Evolutionary conservation across 108 stramenopile species (phyloP).

Genomic region (Aurantiochytrium sp.): DNA sequence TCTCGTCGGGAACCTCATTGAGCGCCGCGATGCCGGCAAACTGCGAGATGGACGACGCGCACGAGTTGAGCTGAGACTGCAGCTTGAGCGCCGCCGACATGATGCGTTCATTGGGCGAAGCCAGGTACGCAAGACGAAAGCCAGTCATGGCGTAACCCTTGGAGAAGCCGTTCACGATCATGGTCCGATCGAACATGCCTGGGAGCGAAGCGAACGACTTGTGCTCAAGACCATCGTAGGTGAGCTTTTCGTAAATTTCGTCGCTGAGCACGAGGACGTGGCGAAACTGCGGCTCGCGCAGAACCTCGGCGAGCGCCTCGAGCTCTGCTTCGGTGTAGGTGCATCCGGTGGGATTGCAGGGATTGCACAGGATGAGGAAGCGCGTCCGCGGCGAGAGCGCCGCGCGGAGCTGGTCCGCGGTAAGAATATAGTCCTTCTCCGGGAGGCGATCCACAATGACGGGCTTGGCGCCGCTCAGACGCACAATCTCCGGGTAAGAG

Average conservation of each 20-base stretch:
- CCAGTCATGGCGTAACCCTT: constrained; percentile 97
- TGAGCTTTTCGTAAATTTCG: constrained; percentile 94
- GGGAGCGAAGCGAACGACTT: constrained; percentile 74
- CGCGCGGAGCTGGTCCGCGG: constrained; percentile 62
- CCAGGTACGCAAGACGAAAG: constrained; percentile 81
- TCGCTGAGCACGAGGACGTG: constrained; percentile 77
- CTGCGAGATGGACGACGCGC: constrained; percentile 86
- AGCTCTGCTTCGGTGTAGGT: constrained; percentile 66
- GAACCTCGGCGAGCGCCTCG: constrained; percentile 64
- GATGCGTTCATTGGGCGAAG: constrained; percentile 59
- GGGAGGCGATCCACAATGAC: constrained; percentile 76
- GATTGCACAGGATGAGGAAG: constrained; percentile 89
- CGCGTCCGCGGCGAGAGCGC: constrained; percentile 69
- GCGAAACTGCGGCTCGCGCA: constrained; percentile 57
- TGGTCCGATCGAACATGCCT: constrained; percentile 74
- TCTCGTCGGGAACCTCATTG: constrained; percentile 62
- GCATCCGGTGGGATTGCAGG: constrained; percentile 90
- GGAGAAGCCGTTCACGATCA: constrained; percentile 87
- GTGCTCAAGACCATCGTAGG: constrained; percentile 72
- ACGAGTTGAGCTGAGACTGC: constrained; percentile 84
- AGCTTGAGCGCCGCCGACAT: constrained; percentile 72
- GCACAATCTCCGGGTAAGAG: constrained; percentile 91
- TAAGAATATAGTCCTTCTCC: constrained; percentile 73
- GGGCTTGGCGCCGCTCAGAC: constrained; percentile 73
- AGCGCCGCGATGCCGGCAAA: constrained; percentile 85